Conservation (phyloP, 2,329 filamentous ascomycete species). For the Alternaria arbusti region DNA sequence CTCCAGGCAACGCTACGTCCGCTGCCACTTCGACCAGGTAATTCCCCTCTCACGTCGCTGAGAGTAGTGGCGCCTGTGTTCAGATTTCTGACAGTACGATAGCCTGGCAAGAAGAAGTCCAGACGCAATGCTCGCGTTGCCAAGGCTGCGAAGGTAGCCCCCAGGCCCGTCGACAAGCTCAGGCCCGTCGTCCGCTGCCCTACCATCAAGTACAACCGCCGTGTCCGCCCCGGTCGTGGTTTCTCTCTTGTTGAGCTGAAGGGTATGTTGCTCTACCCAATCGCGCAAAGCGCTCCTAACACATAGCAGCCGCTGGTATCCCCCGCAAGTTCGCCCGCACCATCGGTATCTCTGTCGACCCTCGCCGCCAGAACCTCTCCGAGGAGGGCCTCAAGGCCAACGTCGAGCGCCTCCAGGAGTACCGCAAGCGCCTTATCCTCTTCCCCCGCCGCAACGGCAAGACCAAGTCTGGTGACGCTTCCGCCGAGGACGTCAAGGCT, state of each 20-base stretch:
- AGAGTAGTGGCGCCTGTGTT: conserved; percentile 61
- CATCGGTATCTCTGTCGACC: conserved; percentile 96
- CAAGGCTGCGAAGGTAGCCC: conserved; percentile 94
- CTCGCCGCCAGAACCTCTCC: conserved; percentile 94
- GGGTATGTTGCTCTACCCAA: conserved; percentile 63
- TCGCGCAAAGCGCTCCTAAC: conserved; percentile 18
- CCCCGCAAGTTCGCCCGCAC: conserved; percentile 92
- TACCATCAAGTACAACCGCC: conserved; percentile 76
- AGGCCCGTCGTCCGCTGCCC: conserved; percentile 97
- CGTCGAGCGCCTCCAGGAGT: conserved; percentile 96
- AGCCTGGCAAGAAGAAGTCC: conserved; percentile 96
- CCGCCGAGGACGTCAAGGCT: conserved; percentile 80
- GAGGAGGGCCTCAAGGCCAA: conserved; percentile 95
- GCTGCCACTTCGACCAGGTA: conserved; percentile 99
- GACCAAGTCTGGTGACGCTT: conserved; percentile 89
- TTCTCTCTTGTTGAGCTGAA: conserved; percentile 98
- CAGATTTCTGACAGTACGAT: conserved; percentile 43
- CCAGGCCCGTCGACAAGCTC: conserved; percentile 96
- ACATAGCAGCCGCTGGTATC: conserved; percentile 84
- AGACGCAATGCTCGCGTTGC: conserved; percentile 88
- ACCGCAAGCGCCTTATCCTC: conserved; percentile 94
- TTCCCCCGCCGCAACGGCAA: conserved; percentile 94
- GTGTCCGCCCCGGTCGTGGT: conserved; percentile 92
- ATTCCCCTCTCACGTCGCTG: conserved; percentile 59
- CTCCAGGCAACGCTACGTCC: conserved; percentile 91